Percentiles rank a stretch among this genome's conserved stretches.
Evolutionary conservation across 192 early-diverging fungal genomes (phyloP).

Genomic region (Oehlia diaphana): DNA sequence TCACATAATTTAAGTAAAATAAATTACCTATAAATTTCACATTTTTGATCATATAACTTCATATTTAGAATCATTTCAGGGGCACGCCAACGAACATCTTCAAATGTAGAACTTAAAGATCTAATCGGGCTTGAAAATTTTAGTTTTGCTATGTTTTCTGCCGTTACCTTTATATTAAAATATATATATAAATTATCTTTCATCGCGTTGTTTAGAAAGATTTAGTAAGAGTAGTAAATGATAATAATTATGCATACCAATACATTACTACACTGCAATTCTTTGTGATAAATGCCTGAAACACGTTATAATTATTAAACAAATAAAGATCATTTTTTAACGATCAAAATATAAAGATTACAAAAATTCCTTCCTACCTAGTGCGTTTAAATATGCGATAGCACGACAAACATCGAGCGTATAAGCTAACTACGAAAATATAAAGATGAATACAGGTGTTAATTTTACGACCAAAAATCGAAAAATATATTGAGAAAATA

Average conservation of each 20-base stretch:
- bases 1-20: not conserved
- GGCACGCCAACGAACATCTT: constrained; percentile 14
- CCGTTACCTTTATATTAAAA: not conserved
- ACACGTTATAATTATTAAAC: too few species aligned
- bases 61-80: constrained; percentile 2
- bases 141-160: constrained; percentile 8
- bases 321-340: too few species aligned
- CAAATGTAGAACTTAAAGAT: constrained; percentile 1
- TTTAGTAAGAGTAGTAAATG: too few species aligned
- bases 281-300: constrained; percentile 6
- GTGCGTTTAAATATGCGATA: constrained; percentile 12
- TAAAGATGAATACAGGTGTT: too few species aligned
- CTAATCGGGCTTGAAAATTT: too few species aligned
- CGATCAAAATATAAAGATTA: too few species aligned
- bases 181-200: too few species aligned
- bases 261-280: constrained; percentile 19
- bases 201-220: too few species aligned
- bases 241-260: not conserved
- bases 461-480: too few species aligned
- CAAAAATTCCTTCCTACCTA: too few species aligned
- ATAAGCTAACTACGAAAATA: too few species aligned
- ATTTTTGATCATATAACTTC: constrained; percentile 3
- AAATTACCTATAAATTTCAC: constrained; percentile 24
- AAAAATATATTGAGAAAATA: too few species aligned
- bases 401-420: constrained; percentile 20